These are phyloP conservation scores for Geotrichum reessii DNA, from an alignment of 1,139 yeast genomes.

Conservation along the genomic window DNA sequence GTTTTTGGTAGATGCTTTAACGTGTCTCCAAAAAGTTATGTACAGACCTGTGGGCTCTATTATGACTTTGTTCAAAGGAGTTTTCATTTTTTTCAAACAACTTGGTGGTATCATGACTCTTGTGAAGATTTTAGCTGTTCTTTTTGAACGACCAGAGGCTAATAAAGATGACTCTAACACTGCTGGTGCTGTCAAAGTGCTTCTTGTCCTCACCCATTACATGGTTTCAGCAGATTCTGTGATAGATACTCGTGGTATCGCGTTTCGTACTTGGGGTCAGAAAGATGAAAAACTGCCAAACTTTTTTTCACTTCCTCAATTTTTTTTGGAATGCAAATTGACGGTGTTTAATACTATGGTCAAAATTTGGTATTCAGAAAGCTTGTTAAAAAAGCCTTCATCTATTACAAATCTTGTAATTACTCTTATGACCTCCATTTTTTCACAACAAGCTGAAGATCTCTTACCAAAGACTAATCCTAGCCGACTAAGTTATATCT, in stretches of 20 bases:
- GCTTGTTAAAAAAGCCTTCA: slow-evolving; percentile 23
- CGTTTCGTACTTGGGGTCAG: slow-evolving; percentile 28
- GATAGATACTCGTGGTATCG: slow-evolving; percentile 23
- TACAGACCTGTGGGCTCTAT: slow-evolving; percentile 24
- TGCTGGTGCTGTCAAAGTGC: slow-evolving; percentile 20
- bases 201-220: slow-evolving; percentile 24
- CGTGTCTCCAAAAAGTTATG: slow-evolving; percentile 26
- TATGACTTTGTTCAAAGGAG: slow-evolving; percentile 24
- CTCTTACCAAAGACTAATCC: slow-evolving; percentile 6
- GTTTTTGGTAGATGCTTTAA: slow-evolving; percentile 15
- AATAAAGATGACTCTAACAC: slow-evolving; percentile 13
- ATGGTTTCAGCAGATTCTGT: slow-evolving; percentile 25
- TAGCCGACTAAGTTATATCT: slow-evolving; percentile 25
- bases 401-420: slow-evolving; percentile 25
- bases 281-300: slow-evolving; percentile 26
- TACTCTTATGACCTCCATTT: slow-evolving; percentile 25
- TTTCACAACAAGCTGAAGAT: slow-evolving; percentile 25
- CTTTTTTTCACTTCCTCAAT: slow-evolving; percentile 31
- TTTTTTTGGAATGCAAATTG: slow-evolving; percentile 33
- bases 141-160: slow-evolving; percentile 20
- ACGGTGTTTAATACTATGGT: slow-evolving; percentile 24
- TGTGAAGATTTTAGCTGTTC: slow-evolving; percentile 25
- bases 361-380: slow-evolving; percentile 30
- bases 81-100: slow-evolving; percentile 33
- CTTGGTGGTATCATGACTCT: slow-evolving; percentile 30